Evolutionary conservation across 1,139 yeast species (phyloP), one percentile per base, ranked within the genome.

Genomic region (Geotrichum bryndzae): DNA sequence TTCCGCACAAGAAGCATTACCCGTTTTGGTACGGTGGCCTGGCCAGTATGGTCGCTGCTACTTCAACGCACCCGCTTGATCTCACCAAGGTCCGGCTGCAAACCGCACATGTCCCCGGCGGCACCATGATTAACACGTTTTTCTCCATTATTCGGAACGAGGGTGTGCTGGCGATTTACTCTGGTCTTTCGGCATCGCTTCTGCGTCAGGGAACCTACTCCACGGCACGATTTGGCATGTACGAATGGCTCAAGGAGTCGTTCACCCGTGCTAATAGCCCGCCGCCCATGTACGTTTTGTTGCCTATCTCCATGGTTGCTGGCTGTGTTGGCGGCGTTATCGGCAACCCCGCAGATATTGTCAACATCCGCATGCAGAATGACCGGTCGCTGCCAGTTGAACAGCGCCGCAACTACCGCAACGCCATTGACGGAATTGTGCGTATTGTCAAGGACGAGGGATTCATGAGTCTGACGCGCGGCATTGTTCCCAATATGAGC

Each of bases 281-380:
- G 31, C 82, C 76, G 1, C 77, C 82, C 74, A 77, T 83, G 59
- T 66, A 75, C 29, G 75, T 80, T 56, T 77, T 88, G 62, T 78
- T 90, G 63, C 92, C 94, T 15, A 80, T 87, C 76, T 89, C 96
- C 5, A 88, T 90, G 95, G 68, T 87, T 22, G 84, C 94, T 10
- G 96, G 97, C 57, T 88, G 87, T 33, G 74, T 85, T 61, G 96
- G 97, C 62, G 96, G 96, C 8, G 75, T 89, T 48, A 86, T 88
- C 1, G 96, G 96, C 33, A 90, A 90, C 70, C 96, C 96, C 1
- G 85, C 95, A 1, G 96, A 90, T 73, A 88, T 90, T 29, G 90
- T 89, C 53, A 90, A 90, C 69, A 88, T 90, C 65, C 82, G 96
- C 74, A 90, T 90, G 96, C 96, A 90, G 74, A 90, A 90, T 73